phyloP scores from a whole-genome alignment of 2,329 filamentous ascomycete species.

The Stemphylium beticola region DNA sequence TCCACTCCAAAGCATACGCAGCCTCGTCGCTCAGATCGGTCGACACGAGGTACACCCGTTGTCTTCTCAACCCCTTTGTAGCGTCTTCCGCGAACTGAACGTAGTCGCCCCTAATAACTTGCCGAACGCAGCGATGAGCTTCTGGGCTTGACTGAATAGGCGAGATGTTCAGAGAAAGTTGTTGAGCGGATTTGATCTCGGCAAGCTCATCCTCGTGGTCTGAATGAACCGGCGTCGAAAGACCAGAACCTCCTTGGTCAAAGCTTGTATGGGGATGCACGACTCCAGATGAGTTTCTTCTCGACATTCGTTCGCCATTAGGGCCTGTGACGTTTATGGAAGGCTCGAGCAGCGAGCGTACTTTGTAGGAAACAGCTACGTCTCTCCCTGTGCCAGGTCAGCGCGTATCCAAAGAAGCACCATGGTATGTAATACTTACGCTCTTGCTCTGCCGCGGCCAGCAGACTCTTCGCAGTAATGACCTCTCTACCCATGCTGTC shows the following conservation, averaged over 20 bases:
- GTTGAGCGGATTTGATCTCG: constrained; percentile 88
- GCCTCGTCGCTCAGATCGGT: constrained; percentile 95
- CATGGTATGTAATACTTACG: constrained; percentile 58
- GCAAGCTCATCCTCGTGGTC: constrained; percentile 85
- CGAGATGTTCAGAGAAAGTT: constrained; percentile 80
- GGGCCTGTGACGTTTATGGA: constrained; percentile 70
- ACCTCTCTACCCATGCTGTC: constrained; percentile 44
- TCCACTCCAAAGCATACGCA: constrained; percentile 95
- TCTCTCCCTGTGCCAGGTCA: constrained; percentile 54
- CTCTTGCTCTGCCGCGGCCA: constrained; percentile 80
- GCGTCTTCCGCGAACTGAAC: constrained; percentile 75
- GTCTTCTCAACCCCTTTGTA: constrained; percentile 76
- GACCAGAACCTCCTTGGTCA: constrained; percentile 68
- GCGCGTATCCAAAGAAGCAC: not conserved
- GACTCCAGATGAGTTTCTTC: constrained; percentile 57
- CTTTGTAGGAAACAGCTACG: constrained; percentile 60
- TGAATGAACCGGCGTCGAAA: constrained; percentile 72
- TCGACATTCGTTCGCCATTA: constrained; percentile 61
- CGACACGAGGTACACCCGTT: constrained; percentile 92
- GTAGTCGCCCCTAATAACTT: constrained; percentile 90
- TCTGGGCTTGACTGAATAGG: constrained; percentile 77
- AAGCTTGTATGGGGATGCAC: constrained; percentile 87
- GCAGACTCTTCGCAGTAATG: constrained; percentile 63
- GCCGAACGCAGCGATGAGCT: constrained; percentile 81
- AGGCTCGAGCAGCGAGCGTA: constrained; percentile 69